phyloP scores from a whole-genome alignment of 495 filamentous ascomycete species.

The Lasiosphaeria miniovina region DNA sequence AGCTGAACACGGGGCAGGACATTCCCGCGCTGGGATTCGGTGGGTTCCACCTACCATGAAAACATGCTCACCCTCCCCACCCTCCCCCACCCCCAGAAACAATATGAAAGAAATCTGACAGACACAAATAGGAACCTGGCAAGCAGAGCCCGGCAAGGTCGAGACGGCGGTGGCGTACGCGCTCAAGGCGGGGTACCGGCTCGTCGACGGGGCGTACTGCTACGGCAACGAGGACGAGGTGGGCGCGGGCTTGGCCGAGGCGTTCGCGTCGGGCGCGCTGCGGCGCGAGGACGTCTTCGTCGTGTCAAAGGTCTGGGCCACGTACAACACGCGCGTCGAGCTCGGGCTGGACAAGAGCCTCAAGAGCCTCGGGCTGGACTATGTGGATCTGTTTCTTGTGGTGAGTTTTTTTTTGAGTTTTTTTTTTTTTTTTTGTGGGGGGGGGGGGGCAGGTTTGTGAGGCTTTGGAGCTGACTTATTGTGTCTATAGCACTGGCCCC shows the following conservation, averaged over 20 bases:
- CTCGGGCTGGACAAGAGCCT: slow-evolving; percentile 68
- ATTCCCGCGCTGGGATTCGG: slow-evolving; percentile 77
- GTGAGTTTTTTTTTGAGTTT: slow-evolving; percentile 3
- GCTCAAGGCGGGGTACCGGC: slow-evolving; percentile 62
- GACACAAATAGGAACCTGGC: slow-evolving; percentile 62
- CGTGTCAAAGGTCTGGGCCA: slow-evolving; percentile 80
- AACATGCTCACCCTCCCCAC: no score
- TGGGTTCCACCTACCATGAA: slow-evolving; percentile 21
- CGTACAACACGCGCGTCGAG: slow-evolving; percentile 66
- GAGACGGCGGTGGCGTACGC: slow-evolving; percentile 51
- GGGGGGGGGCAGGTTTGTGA: no score
- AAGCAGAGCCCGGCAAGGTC: slow-evolving; percentile 63
- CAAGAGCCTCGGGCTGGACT: slow-evolving; percentile 67
- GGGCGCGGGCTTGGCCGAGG: slow-evolving; percentile 55
- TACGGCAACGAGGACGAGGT: slow-evolving; percentile 60
- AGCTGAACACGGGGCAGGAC: slow-evolving; percentile 71
- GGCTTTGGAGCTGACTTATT: slow-evolving; percentile 21
- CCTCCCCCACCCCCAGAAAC: neutral
- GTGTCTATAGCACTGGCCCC: slow-evolving; percentile 63
- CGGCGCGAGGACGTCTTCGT: slow-evolving; percentile 79
- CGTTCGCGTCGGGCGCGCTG: slow-evolving; percentile 62
- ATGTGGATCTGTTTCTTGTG: slow-evolving; percentile 76
- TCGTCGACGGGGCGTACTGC: slow-evolving; percentile 59
- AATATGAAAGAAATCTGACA: neutral
- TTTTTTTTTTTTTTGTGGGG: neutral